Conservation (phyloP, 1,284 basidiomycete genomes). For the Paramarasmius palmivorus region DNA sequence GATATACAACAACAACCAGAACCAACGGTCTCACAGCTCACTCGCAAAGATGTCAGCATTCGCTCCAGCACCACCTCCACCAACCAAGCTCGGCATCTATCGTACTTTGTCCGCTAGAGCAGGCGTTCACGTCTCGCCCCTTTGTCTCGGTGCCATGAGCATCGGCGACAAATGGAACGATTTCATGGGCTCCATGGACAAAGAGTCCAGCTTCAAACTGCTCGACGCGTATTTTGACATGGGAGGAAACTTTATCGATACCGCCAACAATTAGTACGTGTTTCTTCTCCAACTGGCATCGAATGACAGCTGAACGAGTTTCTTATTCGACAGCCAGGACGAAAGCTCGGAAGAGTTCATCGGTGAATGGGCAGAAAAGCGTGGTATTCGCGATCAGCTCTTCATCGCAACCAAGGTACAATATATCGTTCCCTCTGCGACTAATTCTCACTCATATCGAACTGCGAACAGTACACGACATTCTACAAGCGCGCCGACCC, state of each 20-base stretch:
- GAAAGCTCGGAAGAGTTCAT: conserved; percentile 14
- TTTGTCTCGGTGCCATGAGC: conserved; percentile 44
- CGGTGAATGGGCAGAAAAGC: conserved; percentile 15
- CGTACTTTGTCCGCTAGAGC: conserved; percentile 40
- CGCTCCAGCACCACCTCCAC: background rate
- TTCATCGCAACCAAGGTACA: conserved; percentile 14
- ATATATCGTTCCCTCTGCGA: background rate
- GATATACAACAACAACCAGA: too few species aligned
- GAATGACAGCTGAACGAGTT: background rate
- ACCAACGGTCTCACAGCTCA: too few species aligned
- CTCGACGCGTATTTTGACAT: background rate
- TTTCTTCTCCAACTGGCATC: background rate
- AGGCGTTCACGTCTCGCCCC: conserved; percentile 43
- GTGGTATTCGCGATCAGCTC: conserved; percentile 12
- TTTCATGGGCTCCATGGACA: background rate
- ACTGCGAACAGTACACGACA: conserved; percentile 19
- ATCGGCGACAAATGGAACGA: conserved; percentile 31
- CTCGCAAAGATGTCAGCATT: background rate
- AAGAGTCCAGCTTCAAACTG: background rate
- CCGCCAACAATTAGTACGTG: conserved; percentile 19
- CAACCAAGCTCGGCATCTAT: background rate
- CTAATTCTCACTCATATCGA: background rate
- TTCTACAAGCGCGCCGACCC: conserved; percentile 23
- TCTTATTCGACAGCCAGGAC: conserved; percentile 6
- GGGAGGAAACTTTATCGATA: conserved; percentile 6